Conservation (phyloP, 75 land plant species). For the Pinus albicaulis region DNA sequence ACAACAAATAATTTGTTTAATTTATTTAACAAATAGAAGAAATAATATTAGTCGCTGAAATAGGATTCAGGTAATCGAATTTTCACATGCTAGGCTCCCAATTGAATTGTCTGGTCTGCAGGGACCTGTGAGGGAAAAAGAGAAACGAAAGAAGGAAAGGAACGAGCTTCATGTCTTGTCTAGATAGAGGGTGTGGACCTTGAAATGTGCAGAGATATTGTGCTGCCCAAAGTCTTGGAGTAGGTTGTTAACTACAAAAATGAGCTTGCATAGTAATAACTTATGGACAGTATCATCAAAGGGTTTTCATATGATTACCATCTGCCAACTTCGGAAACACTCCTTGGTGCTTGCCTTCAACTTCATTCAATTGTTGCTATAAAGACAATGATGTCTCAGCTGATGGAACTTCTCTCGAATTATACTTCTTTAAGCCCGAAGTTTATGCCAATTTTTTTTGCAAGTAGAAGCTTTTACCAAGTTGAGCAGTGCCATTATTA, state of each 20-base stretch:
- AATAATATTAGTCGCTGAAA: too few relatives aligned
- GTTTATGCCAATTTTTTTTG: conserved; percentile 89
- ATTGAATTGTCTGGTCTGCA: too few relatives aligned
- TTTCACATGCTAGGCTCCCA: too few relatives aligned
- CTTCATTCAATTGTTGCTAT: conserved; percentile 95
- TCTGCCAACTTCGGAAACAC: conserved; percentile 86
- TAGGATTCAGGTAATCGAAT: too few relatives aligned
- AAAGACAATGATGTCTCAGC: conserved; percentile 83
- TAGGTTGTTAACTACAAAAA: conserved; percentile 99
- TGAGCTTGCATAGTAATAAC: conserved; percentile 93
- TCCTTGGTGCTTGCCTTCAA: conserved; percentile 91
- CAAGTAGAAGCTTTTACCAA: conserved; percentile 85
- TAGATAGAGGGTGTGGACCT: too few relatives aligned
- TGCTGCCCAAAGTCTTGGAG: conserved; percentile 89
- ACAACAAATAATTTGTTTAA: too few relatives aligned
- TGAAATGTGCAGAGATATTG: conserved; percentile 79
- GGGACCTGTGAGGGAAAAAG: too few relatives aligned
- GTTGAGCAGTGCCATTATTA: too few relatives aligned
- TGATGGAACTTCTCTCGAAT: conserved; percentile 96
- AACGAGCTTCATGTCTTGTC: too few relatives aligned
- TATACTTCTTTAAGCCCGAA: conserved; percentile 86
- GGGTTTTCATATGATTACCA: conserved; percentile 98
- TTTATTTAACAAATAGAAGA: too few relatives aligned
- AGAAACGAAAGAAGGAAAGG: too few relatives aligned
- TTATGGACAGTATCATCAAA: conserved; percentile 97